phyloP scores from a whole-genome alignment of 2,329 filamentous ascomycete genomes.

The Chrysoporthe puriensis region DNA sequence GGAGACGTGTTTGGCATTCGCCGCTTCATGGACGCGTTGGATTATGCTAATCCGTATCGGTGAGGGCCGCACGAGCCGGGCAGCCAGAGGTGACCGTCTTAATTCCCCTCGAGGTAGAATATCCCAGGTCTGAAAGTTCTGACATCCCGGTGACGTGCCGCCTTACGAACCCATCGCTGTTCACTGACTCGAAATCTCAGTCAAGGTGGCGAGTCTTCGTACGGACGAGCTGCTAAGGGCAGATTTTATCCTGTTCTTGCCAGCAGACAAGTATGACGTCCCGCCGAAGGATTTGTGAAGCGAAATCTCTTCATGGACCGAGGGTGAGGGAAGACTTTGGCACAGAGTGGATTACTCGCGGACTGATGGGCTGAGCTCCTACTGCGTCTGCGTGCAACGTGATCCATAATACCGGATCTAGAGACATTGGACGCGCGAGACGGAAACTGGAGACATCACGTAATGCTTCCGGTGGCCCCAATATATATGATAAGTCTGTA shows the following conservation, averaged over 20 bases:
- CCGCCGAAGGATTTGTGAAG: not conserved
- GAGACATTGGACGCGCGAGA: conserved; percentile 11
- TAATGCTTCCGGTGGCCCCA: conserved; percentile 13
- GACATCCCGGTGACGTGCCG: not conserved
- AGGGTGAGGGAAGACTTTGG: not conserved
- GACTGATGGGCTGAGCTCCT: conserved; percentile 19
- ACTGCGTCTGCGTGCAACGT: conserved; percentile 21
- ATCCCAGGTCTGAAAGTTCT: not conserved
- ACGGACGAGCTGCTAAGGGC: not conserved
- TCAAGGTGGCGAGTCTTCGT: not conserved
- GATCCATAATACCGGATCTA: conserved; percentile 22
- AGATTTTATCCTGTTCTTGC: not conserved
- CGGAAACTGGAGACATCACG: conserved; percentile 22
- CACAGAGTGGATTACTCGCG: conserved; percentile 1
- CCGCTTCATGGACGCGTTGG: not conserved
- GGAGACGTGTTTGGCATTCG: not conserved
- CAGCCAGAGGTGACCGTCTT: not conserved
- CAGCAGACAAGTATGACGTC: conserved; percentile 4
- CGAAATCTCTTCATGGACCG: not conserved
- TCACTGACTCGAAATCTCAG: conserved; percentile 3
- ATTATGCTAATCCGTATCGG: not conserved
- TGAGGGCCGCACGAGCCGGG: not conserved
- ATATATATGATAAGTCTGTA: conserved; percentile 22
- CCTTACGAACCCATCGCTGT: not conserved
- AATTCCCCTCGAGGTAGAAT: not conserved